Base-by-base conservation (phyloP, 2,329 filamentous ascomycete genomes). In the Sclerotinia spermophila region DNA sequence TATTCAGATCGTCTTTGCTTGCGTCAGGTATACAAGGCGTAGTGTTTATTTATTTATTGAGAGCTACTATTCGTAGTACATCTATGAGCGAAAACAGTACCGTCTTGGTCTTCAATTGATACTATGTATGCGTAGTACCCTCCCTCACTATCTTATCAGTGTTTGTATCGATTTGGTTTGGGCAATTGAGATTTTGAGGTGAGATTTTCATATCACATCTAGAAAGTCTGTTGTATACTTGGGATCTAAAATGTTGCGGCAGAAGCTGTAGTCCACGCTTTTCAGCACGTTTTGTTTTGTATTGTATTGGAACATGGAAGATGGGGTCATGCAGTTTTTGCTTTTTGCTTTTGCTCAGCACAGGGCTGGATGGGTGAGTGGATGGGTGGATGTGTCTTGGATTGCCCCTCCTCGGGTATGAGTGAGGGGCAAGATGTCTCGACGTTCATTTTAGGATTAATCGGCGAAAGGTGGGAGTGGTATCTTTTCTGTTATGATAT, bases 281-380 rank as follows among this genome's bases (percentile, higher is more conserved):
- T 45, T 24, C 42, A 33, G 59, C 59, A 62, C 59, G 59, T 45
- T 62, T 62, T n/a, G n/a, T n/a, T n/a, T 51, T 17, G n/a, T n/a
- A 51, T 51, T 17, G 24, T 3, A 33, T 13, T 15, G 19, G 8
- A 7, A 27, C 58, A 24, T 33, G 38, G 59, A 44, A 19, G 27
- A 38, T 59, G 56, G 40, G 56, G 56, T 15, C 56, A 59, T 59
- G 56, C 6, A 5, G 5, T 30, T 33, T 6, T 24, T 13, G 3
- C 15, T 45, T 44, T 45, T 33, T 33, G 11, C 27, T 45, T 35
- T 62, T 35, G 45, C 19, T 45, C 59, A 45, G 42, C 27, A 38
- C 59, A 33, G 42, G 59, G 59, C 59, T 62, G 59, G 40, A n/a
- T n/a, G n/a, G n/a, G n/a, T n/a, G n/a, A n/a, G n/a, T n/a, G n/a